Evolutionary conservation across 2,329 filamentous ascomycete genomes (phyloP).

Genomic region (Aschersonia sp.): DNA sequence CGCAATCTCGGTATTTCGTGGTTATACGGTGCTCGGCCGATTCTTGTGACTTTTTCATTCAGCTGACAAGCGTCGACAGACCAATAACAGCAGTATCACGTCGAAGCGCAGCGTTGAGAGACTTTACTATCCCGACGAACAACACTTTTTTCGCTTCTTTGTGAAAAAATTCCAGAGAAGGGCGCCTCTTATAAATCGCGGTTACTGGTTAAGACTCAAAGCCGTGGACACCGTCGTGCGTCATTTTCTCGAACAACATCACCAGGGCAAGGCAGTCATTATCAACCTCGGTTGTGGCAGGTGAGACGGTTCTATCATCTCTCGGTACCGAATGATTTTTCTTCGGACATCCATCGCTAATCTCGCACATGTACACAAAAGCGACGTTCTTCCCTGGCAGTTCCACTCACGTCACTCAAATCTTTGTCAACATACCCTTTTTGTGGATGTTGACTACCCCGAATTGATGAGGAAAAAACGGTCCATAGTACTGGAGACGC

Average conservation of each 20-base stretch:
- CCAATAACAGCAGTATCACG: slow-evolving; percentile 82
- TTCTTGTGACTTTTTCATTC: background rate
- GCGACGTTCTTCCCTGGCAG: slow-evolving; percentile 79
- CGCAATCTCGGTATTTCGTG: background rate
- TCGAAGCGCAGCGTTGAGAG: slow-evolving; percentile 90
- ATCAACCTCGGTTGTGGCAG: slow-evolving; percentile 84
- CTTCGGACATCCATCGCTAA: background rate
- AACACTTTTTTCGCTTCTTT: slow-evolving; percentile 79
- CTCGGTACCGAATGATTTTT: background rate
- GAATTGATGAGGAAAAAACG: slow-evolving; percentile 66
- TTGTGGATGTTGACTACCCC: slow-evolving; percentile 78
- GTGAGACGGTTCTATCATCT: slow-evolving; percentile 34
- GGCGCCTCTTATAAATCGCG: slow-evolving; percentile 80
- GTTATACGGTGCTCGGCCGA: background rate
- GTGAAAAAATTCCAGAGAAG: slow-evolving; percentile 71
- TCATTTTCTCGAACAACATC: slow-evolving; percentile 48
- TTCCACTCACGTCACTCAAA: slow-evolving; percentile 53
- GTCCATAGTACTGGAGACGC: slow-evolving; percentile 48
- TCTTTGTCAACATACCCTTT: slow-evolving; percentile 43
- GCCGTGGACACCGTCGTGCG: slow-evolving; percentile 63
- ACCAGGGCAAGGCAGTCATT: slow-evolving; percentile 52
- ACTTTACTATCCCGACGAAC: slow-evolving; percentile 62
- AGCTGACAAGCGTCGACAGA: slow-evolving; percentile 28
- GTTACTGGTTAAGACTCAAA: slow-evolving; percentile 76
- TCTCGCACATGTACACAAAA: slow-evolving; percentile 18